Percentiles rank a stretch among this genome's conserved stretches.
These are phyloP conservation scores for Colletotrichum plurivorum DNA, from an alignment of 2,329 filamentous ascomycete genomes.

Conservation along the genomic window DNA sequence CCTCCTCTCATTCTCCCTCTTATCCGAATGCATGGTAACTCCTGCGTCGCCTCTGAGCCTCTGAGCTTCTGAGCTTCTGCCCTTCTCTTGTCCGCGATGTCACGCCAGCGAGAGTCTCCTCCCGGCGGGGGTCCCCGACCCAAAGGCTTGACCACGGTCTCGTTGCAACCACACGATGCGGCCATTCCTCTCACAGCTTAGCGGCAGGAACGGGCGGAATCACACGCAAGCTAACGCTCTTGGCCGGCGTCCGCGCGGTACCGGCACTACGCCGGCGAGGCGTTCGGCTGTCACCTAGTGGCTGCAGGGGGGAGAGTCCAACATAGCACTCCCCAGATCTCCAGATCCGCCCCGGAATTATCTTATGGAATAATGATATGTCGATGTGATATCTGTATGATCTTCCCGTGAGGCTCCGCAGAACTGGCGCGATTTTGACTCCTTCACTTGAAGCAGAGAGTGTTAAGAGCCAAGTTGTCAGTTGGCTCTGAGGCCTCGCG, in stretches of 20 bases:
- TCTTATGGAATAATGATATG: neutral
- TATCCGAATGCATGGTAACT: constrained; percentile 3
- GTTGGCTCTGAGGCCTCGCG: constrained; percentile 15
- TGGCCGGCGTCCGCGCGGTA: neutral
- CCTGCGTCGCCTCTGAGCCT: neutral
- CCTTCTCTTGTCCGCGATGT: constrained; percentile 3
- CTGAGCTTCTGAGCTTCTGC: neutral
- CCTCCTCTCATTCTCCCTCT: neutral
- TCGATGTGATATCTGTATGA: neutral
- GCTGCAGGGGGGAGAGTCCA: neutral
- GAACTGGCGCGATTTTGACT: constrained; percentile 6
- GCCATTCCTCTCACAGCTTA: neutral
- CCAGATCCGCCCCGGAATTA: neutral
- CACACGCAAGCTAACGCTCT: neutral
- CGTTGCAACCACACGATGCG: constrained; percentile 1
- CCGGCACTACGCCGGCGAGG: constrained; percentile 18
- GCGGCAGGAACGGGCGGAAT: neutral
- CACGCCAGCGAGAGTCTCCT: constrained; percentile 15
- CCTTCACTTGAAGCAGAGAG: neutral
- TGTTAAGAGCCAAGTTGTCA: neutral
- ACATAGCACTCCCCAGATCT: neutral
- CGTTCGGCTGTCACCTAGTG: constrained; percentile 1
- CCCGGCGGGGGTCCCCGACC: constrained; percentile 7
- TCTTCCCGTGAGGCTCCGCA: neutral
- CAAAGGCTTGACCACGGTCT: neutral